Evolutionary conservation across 495 filamentous ascomycete species (phyloP), one percentile per base, ranked within the genome.

Genomic region (Collariella sp.): DNA sequence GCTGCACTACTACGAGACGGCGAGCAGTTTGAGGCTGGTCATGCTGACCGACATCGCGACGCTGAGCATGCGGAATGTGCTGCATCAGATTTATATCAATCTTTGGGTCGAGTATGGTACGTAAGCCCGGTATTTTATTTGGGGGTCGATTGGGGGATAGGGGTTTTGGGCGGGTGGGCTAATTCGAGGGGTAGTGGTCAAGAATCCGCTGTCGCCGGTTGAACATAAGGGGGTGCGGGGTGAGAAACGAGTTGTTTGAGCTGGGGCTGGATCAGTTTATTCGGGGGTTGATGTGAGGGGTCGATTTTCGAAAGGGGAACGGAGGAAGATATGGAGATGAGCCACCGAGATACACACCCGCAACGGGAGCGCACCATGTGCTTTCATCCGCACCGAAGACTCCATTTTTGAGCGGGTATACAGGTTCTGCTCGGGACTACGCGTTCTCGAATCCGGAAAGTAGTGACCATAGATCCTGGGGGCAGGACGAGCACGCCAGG

Each of bases 21-120:
- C 89, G 0, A 95, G 89, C 49, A 91, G 85, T 65, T 83, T 93
- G 65, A 95, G 95, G 63, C 91, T 97, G 57, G 90, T 97, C 60
- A 89, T 98, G 87, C 74, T 97, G 60, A 97, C 91, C 35, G 93
- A 97, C 71, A 83, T 85, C 39, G 87, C 85, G 67, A 87, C 86
- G 54, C 83, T 85, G 54, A 95, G 88, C 70, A 88, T 97, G 79
- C 84, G 89, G 31, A 85, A 90, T 55, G 91, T 91, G 9, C 76
- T 98, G 64, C 89, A 98, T 68, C 93, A 98, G 78, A 96, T 98
- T 49, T 97, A 96, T 68, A 93, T 95, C 65, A 97, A 93, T 71
- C 80, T 96, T 22, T 96, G 88, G 72, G 89, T 96, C 40, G 93
- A 98, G 76, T 97, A 89, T 64, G 87, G 87, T 91, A 69, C 57